Evolutionary conservation across 2,329 filamentous ascomycete species (phyloP).

Genomic region (Ceratocystis colombiana): DNA sequence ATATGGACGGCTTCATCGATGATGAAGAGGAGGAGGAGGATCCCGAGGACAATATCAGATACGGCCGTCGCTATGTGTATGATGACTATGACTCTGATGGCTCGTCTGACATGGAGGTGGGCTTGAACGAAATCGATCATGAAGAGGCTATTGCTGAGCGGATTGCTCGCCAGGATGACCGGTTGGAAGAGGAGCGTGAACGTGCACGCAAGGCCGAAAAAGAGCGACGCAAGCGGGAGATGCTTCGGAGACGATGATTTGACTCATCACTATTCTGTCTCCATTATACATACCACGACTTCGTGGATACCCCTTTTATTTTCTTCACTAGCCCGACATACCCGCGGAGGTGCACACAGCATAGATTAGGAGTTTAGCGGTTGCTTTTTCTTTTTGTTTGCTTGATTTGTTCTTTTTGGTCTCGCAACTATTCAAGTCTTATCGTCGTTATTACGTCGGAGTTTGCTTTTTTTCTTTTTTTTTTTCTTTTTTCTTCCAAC

Average conservation of each 20-base stretch:
- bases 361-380: slow-evolving; percentile 19
- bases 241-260: slow-evolving; percentile 23
- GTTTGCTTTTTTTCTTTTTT: background rate
- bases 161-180: slow-evolving; percentile 57
- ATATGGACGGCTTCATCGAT: slow-evolving; percentile 51
- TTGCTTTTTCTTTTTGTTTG: slow-evolving; percentile 5
- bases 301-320: background rate
- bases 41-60: slow-evolving; percentile 32
- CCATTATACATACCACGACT: background rate
- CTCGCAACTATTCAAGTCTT: too few relatives aligned
- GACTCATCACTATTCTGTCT: background rate
- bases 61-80: slow-evolving; percentile 19
- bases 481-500: background rate
- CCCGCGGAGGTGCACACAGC: slow-evolving; percentile 15
- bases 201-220: slow-evolving; percentile 52
- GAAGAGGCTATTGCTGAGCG: slow-evolving; percentile 57
- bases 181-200: slow-evolving; percentile 53
- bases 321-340: slow-evolving; percentile 8
- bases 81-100: slow-evolving; percentile 53
- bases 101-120: slow-evolving; percentile 71
- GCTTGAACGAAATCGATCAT: slow-evolving; percentile 59
- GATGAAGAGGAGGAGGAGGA: slow-evolving; percentile 54
- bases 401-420: too few relatives aligned
- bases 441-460: background rate
- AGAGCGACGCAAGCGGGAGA: slow-evolving; percentile 42